phyloP scores from a whole-genome alignment of 345 rosid genomes.

The Hirschfeldia incana region DNA sequence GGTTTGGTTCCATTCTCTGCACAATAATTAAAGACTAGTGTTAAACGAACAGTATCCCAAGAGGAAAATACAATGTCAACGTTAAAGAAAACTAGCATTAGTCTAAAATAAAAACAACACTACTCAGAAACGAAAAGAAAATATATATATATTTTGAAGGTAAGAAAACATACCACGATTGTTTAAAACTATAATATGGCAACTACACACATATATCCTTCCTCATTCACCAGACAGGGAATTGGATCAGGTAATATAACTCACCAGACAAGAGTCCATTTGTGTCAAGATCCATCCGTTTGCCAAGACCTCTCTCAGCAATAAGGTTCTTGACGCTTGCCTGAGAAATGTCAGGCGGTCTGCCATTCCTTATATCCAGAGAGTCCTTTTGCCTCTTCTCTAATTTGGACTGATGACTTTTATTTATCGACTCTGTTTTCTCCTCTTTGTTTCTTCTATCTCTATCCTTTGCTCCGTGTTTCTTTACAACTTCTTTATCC shows the following conservation, averaged over 20 bases:
- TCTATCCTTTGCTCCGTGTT: constrained; percentile 43
- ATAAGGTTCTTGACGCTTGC: constrained; percentile 18
- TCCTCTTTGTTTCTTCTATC: constrained; percentile 45
- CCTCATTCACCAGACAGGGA: constrained; percentile 34
- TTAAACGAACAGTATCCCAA: background rate
- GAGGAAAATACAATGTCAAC: background rate
- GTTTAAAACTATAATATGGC: constrained; percentile 31
- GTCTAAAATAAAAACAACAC: background rate
- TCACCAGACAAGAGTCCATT: constrained; percentile 71
- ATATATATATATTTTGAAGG: constrained; percentile 7
- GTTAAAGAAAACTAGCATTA: constrained; percentile 1
- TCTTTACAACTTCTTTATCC: constrained; percentile 43
- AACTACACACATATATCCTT: constrained; percentile 30
- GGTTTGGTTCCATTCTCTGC: constrained; percentile 51
- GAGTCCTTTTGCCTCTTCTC: constrained; percentile 17
- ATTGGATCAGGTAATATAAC: constrained; percentile 39
- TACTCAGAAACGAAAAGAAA: background rate
- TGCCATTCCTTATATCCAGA: constrained; percentile 7
- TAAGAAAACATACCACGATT: constrained; percentile 34
- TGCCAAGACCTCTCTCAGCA: constrained; percentile 46
- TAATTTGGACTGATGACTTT: constrained; percentile 29
- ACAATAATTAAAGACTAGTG: constrained; percentile 20
- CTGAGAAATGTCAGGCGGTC: constrained; percentile 17
- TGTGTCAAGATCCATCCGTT: constrained; percentile 56
- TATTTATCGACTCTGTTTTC: constrained; percentile 41